Evolutionary conservation across 179 eudicot genomes (phyloP), one percentile per base, ranked within the genome.

Genomic region (Camellia oleifera): DNA sequence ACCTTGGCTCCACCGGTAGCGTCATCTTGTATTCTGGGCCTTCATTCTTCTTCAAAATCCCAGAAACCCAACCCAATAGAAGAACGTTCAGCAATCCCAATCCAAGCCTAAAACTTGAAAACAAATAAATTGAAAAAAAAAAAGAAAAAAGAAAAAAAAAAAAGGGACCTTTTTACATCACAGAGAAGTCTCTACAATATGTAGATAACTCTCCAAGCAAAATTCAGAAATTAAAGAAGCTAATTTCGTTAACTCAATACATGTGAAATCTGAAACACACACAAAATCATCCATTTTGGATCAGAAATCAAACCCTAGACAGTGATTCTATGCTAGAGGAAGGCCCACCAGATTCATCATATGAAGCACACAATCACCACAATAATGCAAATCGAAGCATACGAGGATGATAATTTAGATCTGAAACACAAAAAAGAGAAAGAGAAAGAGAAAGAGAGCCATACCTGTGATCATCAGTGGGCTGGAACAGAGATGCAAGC

Each of bases 21-120:
- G 89, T 89, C 97, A 95, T 92, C 86, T 93, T 92, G 83, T 90
- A 95, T 15, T 92, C 97, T 0, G 91, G 85, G 8, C 93, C 86
- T 75, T 57, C 3, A 57, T 9, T 57, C 17, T 6, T 9, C 61
- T 13, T 57, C 61, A 61, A 61, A 11, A 17, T n/a, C 65, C 20
- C 23, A 61, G 4, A 57, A 61, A 61, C 4, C 20, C 5, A 17
- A 18, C 4, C 2, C 65, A 61, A 17, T 17, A 18, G 5, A 18
- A 0, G 65, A 61, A 18, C 12, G 65, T 3, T 17, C 65, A 17
- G n/a, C 8, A 17, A 3, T 11, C 1, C 8, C 65, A 61, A 17
- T 18, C 7, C 23, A 61, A 5, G 65, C 4, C 26, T 23, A 61
- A 18, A 61, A 18, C 65, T 61, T 17, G 61, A 57, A 57, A 9